phyloP scores from a whole-genome alignment of 2,329 filamentous ascomycete species.

The Arthrinium puccinioides region DNA sequence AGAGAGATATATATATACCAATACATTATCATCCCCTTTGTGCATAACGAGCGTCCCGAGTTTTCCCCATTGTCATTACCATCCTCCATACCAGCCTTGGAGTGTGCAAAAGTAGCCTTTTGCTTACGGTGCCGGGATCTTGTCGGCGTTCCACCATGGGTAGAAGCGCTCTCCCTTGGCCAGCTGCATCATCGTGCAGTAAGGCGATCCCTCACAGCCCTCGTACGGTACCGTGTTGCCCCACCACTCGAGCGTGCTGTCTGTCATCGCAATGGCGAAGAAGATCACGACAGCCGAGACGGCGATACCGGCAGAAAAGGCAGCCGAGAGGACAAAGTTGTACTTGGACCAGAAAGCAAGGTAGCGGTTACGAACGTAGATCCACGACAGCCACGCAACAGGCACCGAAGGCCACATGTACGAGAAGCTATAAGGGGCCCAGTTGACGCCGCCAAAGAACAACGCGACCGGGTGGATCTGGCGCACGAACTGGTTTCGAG shows the following conservation, averaged over 20 bases:
- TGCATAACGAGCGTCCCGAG: too few species aligned
- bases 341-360: conserved; percentile 25
- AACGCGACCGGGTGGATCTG: conserved; percentile 18
- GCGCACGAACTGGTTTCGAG: conserved; percentile 12
- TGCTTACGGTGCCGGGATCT: background rate
- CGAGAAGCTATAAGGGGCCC: conserved; percentile 22
- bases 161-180: conserved; percentile 24
- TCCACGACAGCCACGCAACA: conserved; percentile 27
- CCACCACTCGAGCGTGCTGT: conserved; percentile 31
- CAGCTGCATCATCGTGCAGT: conserved; percentile 21
- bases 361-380: conserved; percentile 18
- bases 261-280: conserved; percentile 14
- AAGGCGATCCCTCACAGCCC: conserved; percentile 22
- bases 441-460: conserved; percentile 20
- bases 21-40: too few species aligned
- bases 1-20: too few species aligned
- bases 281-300: conserved; percentile 20
- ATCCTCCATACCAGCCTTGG: too few species aligned
- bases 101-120: too few species aligned
- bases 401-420: conserved; percentile 26
- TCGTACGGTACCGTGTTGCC: conserved; percentile 33
- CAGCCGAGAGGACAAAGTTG: conserved; percentile 20
- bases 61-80: too few species aligned
- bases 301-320: conserved; percentile 29
- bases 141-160: conserved; percentile 2